Percentiles rank a stretch among this genome's conserved stretches.
Conservation (phyloP, 345 rosid genomes). For the Adansonia digitata region DNA sequence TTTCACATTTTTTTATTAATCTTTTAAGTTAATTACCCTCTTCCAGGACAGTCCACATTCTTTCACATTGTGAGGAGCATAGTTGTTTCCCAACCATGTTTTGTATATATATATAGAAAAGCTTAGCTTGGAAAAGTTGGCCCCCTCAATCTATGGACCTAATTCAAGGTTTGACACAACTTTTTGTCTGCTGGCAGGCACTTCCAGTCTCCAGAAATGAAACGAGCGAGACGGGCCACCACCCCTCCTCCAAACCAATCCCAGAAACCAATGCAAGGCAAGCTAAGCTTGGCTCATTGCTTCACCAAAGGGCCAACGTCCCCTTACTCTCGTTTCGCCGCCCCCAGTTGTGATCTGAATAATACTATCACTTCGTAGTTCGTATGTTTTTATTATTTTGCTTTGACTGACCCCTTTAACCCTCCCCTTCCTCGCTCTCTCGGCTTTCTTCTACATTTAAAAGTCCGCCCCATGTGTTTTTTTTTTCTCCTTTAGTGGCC, state of each 20-base stretch:
- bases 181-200: constrained; percentile 11
- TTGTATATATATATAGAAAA: no score
- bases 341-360: constrained; percentile 24
- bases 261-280: no score
- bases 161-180: constrained; percentile 16
- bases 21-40: not conserved
- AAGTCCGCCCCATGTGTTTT: constrained; percentile 31
- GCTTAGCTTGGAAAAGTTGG: no score
- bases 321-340: constrained; percentile 22
- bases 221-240: not conserved
- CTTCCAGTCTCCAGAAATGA: not conserved
- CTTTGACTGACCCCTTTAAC: constrained; percentile 11
- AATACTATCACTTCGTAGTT: not conserved
- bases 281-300: constrained; percentile 48
- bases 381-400: not conserved
- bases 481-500: constrained; percentile 29
- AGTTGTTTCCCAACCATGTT: constrained; percentile 6
- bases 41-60: constrained; percentile 19
- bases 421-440: not conserved
- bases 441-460: not conserved
- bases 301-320: constrained; percentile 43
- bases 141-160: constrained; percentile 20
- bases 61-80: constrained; percentile 5
- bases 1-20: not conserved
- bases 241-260: no score